These are phyloP conservation scores for Phoma herbarum DNA, from an alignment of 2,329 filamentous ascomycete species.

Conservation along the genomic window DNA sequence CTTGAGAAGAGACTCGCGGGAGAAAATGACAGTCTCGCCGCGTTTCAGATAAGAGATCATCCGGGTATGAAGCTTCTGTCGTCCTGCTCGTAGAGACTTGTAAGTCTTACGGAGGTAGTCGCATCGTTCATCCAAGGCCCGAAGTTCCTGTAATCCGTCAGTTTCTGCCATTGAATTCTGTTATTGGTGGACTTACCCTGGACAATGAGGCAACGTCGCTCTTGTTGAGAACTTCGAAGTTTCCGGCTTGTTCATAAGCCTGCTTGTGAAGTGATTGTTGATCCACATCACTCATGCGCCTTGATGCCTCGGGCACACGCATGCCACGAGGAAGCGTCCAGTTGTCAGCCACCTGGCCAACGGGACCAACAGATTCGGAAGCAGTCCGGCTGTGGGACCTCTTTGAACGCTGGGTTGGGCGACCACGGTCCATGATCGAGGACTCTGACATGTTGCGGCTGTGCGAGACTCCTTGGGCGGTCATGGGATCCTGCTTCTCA, in stretches of 20 bases:
- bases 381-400: slow-evolving; percentile 44
- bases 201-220: slow-evolving; percentile 62
- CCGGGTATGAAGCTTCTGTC: slow-evolving; percentile 77
- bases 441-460: slow-evolving; percentile 50
- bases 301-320: slow-evolving; percentile 47
- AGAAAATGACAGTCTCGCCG: slow-evolving; percentile 74
- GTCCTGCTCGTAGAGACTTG: slow-evolving; percentile 75
- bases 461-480: slow-evolving; percentile 29
- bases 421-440: slow-evolving; percentile 51
- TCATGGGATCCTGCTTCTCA: slow-evolving; percentile 42
- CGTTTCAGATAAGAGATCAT: slow-evolving; percentile 81
- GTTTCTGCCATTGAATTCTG: slow-evolving; percentile 3
- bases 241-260: slow-evolving; percentile 51
- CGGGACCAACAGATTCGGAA: slow-evolving; percentile 44
- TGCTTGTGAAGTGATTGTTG: slow-evolving; percentile 51
- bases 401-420: slow-evolving; percentile 47
- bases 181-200: slow-evolving; percentile 56
- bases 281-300: slow-evolving; percentile 46
- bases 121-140: slow-evolving; percentile 77
- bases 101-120: slow-evolving; percentile 82
- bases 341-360: slow-evolving; percentile 35
- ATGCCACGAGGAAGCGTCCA: slow-evolving; percentile 52
- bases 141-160: slow-evolving; percentile 68
- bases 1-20: slow-evolving; percentile 76
- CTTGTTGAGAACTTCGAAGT: slow-evolving; percentile 53